Evolutionary conservation across 768 basidiomycete genomes (phyloP).

Genomic region (Hygrophoropsis aurantiaca): DNA sequence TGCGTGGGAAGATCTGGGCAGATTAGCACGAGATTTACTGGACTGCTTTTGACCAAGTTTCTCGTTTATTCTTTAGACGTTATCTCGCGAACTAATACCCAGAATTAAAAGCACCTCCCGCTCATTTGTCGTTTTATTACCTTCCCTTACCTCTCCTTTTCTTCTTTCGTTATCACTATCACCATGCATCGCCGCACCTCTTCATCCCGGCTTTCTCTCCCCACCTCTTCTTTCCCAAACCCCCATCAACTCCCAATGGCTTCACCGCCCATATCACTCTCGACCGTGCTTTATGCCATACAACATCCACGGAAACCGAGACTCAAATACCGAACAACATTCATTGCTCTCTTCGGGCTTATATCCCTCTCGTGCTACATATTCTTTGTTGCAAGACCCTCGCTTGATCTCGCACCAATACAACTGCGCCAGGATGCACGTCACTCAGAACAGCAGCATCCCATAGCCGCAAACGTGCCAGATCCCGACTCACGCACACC

Average conservation of each 20-base stretch:
- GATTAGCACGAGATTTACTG: too few relatives aligned
- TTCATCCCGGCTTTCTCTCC: constrained; percentile 16
- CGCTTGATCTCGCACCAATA: constrained; percentile 38
- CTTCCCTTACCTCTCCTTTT: constrained; percentile 9
- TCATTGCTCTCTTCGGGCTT: constrained; percentile 55
- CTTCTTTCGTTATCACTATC: too few relatives aligned
- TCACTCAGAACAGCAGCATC: constrained; percentile 26
- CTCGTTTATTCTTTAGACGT: constrained; percentile 1
- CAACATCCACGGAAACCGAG: constrained; percentile 42
- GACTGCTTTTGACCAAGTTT: too few relatives aligned
- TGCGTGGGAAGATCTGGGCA: too few relatives aligned
- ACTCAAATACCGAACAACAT: constrained; percentile 48
- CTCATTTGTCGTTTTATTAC: neutral
- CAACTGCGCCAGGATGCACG: constrained; percentile 30
- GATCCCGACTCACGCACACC: constrained; percentile 22
- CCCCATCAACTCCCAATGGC: constrained; percentile 19
- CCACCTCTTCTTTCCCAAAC: constrained; percentile 21
- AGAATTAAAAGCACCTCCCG: neutral
- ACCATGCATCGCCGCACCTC: constrained; percentile 21
- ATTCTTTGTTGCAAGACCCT: constrained; percentile 47
- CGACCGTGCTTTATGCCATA: constrained; percentile 28
- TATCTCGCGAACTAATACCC: neutral
- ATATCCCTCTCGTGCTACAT: constrained; percentile 54
- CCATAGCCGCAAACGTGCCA: constrained; percentile 14
- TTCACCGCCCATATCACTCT: constrained; percentile 32